These are phyloP conservation scores for Panicum virgatum DNA, from an alignment of 202 grass and related monocot genomes.

Conservation along the genomic window DNA sequence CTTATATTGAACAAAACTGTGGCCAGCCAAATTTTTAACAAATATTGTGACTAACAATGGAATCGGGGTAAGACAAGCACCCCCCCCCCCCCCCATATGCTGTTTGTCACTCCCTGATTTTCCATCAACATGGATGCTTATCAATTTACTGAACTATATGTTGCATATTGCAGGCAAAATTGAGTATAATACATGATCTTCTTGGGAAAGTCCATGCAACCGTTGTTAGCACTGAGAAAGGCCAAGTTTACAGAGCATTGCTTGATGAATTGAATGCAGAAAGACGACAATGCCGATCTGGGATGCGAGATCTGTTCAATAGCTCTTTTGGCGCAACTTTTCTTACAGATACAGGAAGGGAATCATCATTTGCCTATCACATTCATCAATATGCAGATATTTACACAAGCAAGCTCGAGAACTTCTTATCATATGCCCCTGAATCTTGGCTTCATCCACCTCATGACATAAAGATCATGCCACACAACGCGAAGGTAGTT, in stretches of 20 bases:
- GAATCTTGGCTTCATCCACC: constrained; percentile 95
- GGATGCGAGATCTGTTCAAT: constrained; percentile 81
- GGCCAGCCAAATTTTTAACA: not conserved
- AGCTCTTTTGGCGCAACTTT: constrained; percentile 87
- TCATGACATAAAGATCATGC: constrained; percentile 99
- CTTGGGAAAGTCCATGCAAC: constrained; percentile 87
- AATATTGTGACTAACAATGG: not conserved
- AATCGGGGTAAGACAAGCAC: not conserved
- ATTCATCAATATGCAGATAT: constrained; percentile 99
- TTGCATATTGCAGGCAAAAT: constrained; percentile 69
- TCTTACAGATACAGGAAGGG: constrained; percentile 91
- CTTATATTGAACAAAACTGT: not conserved
- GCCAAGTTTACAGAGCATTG: constrained; percentile 71
- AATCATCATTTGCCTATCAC: constrained; percentile 95
- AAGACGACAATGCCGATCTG: constrained; percentile 69
- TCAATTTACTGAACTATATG: constrained; percentile 8
- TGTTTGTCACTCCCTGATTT: constrained; percentile 2
- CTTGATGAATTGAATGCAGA: constrained; percentile 83
- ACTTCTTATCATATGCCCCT: constrained; percentile 67
- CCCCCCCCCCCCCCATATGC: too few species aligned
- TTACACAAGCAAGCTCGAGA: constrained; percentile 91
- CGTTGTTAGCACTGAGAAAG: constrained; percentile 83
- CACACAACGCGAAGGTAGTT: constrained; percentile 91
- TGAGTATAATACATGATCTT: constrained; percentile 90
- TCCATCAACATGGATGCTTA: not conserved